phyloP scores from a whole-genome alignment of 208 protist species.

The Trichomonas tenax region DNA sequence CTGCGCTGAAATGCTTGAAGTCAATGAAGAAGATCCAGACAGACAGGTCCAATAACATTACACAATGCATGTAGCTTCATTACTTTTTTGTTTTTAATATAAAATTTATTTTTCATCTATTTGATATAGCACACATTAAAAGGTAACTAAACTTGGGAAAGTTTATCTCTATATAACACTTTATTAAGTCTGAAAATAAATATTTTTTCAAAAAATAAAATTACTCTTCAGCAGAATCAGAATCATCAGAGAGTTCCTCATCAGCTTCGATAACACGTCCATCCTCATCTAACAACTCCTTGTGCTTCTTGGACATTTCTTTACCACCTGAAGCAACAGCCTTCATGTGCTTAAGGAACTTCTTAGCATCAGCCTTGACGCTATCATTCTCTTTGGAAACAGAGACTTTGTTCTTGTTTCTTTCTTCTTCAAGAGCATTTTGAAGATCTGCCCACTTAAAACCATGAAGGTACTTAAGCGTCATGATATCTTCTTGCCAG shows the following conservation, averaged over 20 bases:
- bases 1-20: not conserved
- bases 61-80: not conserved
- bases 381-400: not conserved
- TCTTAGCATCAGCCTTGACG: not conserved
- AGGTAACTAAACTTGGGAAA: no score
- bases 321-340: not conserved
- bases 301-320: not conserved
- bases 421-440: not conserved
- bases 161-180: no score
- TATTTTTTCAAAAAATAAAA: no score
- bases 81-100: not conserved
- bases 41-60: not conserved
- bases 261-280: not conserved
- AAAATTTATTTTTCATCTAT: not conserved
- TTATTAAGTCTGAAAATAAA: no score
- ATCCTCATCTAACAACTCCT: not conserved
- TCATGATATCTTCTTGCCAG: not conserved
- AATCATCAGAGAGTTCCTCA: not conserved
- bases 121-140: no score
- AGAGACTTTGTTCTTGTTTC: not conserved
- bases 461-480: not conserved
- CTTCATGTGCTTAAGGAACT: not conserved
- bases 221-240: not conserved
- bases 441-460: not conserved
- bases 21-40: not conserved